phyloP scores from a whole-genome alignment of 1,284 basidiomycete genomes.

The Ceratobasidium sp. region DNA sequence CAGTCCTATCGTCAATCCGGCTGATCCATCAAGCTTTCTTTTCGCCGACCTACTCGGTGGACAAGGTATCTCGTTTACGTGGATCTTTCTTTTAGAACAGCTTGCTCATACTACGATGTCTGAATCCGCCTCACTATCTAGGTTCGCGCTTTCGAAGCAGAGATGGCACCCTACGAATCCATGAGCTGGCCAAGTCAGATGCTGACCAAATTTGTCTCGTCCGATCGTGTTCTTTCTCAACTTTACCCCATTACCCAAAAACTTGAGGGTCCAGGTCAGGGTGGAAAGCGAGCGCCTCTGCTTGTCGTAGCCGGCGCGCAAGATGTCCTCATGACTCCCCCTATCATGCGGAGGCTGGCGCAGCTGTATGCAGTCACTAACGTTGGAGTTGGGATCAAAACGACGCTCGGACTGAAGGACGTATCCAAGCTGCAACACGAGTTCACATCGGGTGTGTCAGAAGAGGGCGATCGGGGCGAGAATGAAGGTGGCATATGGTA shows the following conservation, averaged over 20 bases:
- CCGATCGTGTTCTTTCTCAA: not conserved
- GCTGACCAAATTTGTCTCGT: conserved; percentile 7
- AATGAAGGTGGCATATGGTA: conserved; percentile 3
- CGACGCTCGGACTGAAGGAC: not conserved
- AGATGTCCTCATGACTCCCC: conserved; percentile 14
- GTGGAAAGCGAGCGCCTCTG: not conserved
- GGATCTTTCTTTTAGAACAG: not conserved
- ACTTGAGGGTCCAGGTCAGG: not conserved
- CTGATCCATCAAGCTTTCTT: conserved; percentile 17
- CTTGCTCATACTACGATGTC: not conserved
- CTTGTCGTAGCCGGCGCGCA: conserved; percentile 9
- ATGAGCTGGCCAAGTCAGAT: conserved; percentile 16
- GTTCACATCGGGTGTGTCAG: not conserved
- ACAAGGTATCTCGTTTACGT: not conserved
- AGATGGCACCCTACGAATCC: conserved; percentile 24
- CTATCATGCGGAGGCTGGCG: conserved; percentile 14
- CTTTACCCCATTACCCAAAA: not conserved
- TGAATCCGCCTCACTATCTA: not conserved
- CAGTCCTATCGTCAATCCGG: not conserved
- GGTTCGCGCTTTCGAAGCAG: conserved; percentile 20
- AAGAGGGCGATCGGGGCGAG: not conserved
- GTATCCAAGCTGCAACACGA: conserved; percentile 10
- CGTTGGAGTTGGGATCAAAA: conserved; percentile 1
- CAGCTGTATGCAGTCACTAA: conserved; percentile 5
- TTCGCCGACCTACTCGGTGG: conserved; percentile 12